These are phyloP conservation scores for Ramalina intermedia DNA, from an alignment of 495 filamentous ascomycete genomes.

Conservation along the genomic window DNA sequence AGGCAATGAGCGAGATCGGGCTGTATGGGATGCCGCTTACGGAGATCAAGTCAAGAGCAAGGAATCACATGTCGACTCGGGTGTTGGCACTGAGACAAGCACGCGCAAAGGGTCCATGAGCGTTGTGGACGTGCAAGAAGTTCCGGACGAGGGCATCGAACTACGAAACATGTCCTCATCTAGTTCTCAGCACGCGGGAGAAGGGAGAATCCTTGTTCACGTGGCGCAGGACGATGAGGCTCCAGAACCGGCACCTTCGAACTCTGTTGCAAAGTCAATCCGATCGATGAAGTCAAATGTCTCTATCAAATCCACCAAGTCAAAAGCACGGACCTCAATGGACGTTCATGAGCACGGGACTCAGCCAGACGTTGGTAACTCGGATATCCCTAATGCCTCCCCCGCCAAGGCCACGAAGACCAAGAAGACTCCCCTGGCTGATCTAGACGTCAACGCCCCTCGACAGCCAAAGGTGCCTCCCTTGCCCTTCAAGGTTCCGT, in stretches of 20 bases:
- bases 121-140: slow-evolving; percentile 17
- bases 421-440: background rate
- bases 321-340: background rate
- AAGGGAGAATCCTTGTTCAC: slow-evolving; percentile 1
- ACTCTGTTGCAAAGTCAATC: background rate
- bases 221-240: slow-evolving; percentile 5
- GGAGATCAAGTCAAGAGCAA: slow-evolving; percentile 33
- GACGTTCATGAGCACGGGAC: background rate
- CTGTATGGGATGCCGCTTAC: slow-evolving; percentile 71
- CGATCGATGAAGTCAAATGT: background rate
- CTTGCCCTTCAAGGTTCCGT: slow-evolving; percentile 44
- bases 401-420: background rate
- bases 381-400: background rate
- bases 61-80: slow-evolving; percentile 29
- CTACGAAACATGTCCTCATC: slow-evolving; percentile 19
- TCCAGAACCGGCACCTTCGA: background rate
- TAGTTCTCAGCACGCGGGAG: background rate
- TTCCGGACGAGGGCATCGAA: slow-evolving; percentile 22
- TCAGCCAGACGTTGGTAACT: background rate
- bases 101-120: slow-evolving; percentile 33
- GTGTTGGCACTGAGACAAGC: slow-evolving; percentile 35
- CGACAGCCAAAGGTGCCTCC: slow-evolving; percentile 32
- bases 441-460: slow-evolving; percentile 6
- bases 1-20: slow-evolving; percentile 48
- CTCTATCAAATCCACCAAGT: background rate